A percentile compares a stretch with the other conserved stretches of the same genome.
Evolutionary conservation across 345 rosid genomes (phyloP).

Genomic region (Eucalyptus albens): DNA sequence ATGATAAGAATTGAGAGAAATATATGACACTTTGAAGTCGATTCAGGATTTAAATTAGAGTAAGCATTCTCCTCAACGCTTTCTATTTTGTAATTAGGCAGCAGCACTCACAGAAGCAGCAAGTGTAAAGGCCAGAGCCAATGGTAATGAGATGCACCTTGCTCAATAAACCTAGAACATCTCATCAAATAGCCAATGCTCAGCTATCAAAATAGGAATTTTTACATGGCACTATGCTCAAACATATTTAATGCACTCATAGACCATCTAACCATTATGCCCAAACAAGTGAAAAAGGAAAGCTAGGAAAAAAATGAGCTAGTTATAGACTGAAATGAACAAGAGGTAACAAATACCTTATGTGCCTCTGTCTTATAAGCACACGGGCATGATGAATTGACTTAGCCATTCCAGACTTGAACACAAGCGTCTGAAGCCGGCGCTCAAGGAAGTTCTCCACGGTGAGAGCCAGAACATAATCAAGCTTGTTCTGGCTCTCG

Average conservation of each 20-base stretch:
- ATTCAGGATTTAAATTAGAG: not conserved
- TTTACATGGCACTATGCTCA: not conserved
- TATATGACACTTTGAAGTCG: not conserved
- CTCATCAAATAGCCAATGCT: not conserved
- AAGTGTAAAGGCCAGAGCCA: not conserved
- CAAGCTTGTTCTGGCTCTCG: conserved; percentile 40
- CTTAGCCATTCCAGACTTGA: conserved; percentile 47
- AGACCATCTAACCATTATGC: not conserved
- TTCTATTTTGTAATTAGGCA: not conserved
- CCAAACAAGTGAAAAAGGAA: not conserved
- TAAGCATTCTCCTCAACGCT: not conserved
- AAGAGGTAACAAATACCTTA: conserved; percentile 12
- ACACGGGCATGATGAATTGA: conserved; percentile 49
- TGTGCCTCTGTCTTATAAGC: conserved; percentile 42
- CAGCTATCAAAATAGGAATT: not conserved
- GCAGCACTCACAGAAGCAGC: not conserved
- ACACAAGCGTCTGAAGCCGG: conserved; percentile 39
- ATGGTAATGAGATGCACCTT: not conserved
- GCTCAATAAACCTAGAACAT: not conserved
- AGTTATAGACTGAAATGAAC: not conserved
- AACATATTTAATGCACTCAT: not conserved
- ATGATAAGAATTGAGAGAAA: not conserved
- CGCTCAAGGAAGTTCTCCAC: conserved; percentile 51
- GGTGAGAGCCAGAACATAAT: conserved; percentile 34
- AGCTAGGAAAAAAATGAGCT: not conserved